phyloP scores from a whole-genome alignment of 129 eudicot species.

The Silybum marianum region DNA sequence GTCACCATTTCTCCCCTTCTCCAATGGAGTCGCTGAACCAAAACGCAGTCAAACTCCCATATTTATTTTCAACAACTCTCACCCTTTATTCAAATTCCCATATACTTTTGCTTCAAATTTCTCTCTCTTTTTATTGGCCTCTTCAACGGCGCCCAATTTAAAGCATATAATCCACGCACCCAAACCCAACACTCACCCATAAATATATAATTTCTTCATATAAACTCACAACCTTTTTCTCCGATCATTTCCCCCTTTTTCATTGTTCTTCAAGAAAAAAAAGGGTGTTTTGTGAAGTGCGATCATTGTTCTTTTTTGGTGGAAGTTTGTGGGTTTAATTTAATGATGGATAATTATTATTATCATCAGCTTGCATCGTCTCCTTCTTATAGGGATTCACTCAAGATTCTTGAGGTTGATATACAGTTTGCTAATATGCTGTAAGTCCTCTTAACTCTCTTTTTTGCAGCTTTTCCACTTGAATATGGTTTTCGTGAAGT shows the following conservation, averaged over 20 bases:
- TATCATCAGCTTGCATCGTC: slow-evolving; percentile 45
- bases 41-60: slow-evolving; percentile 36
- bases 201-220: background rate
- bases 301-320: slow-evolving; percentile 17
- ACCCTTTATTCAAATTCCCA: slow-evolving; percentile 26
- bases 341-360: slow-evolving; percentile 37
- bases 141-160: slow-evolving; percentile 18
- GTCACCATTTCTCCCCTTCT: background rate
- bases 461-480: background rate
- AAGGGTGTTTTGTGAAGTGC: background rate
- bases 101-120: slow-evolving; percentile 13
- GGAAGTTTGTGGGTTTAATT: slow-evolving; percentile 11
- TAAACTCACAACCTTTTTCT: background rate
- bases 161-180: background rate
- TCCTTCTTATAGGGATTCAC: slow-evolving; percentile 52
- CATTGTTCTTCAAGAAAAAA: slow-evolving; percentile 1
- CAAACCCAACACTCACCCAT: background rate
- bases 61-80: slow-evolving; percentile 24
- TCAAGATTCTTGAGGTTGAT: slow-evolving; percentile 68
- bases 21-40: slow-evolving; percentile 39
- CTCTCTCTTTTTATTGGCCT: background rate
- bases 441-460: slow-evolving; percentile 32
- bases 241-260: background rate
- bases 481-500: slow-evolving; percentile 14
- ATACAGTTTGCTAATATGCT: slow-evolving; percentile 83